phyloP scores from a whole-genome alignment of 2,329 filamentous ascomycete species.

The Sarocladiaceae sp. region DNA sequence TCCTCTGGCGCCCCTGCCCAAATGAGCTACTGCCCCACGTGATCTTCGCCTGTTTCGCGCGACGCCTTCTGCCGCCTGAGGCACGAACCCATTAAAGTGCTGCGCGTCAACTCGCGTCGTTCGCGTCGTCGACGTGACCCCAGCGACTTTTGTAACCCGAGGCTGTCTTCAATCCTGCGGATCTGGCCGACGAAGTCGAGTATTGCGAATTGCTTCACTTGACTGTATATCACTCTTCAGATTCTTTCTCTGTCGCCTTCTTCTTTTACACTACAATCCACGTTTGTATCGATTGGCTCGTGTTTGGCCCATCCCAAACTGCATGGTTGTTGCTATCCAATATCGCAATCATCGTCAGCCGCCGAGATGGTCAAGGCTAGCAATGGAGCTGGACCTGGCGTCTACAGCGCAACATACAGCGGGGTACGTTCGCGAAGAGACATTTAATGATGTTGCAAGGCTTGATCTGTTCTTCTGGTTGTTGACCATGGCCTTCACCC shows the following conservation, averaged over 20 bases:
- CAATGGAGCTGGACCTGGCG: slow-evolving; percentile 34
- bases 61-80: slow-evolving; percentile 21
- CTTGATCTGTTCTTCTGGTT: too few relatives aligned
- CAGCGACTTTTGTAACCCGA: slow-evolving; percentile 6
- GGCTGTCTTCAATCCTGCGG: slow-evolving; percentile 18
- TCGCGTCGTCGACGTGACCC: slow-evolving; percentile 32
- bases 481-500: too few relatives aligned
- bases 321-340: slow-evolving; percentile 21
- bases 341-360: slow-evolving; percentile 17
- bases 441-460: too few relatives aligned
- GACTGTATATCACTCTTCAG: background rate
- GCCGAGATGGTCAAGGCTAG: slow-evolving; percentile 42
- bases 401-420: slow-evolving; percentile 65
- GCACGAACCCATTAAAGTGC: slow-evolving; percentile 30
- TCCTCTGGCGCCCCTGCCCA: background rate
- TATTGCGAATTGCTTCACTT: background rate
- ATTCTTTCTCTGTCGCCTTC: background rate
- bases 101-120: slow-evolving; percentile 33
- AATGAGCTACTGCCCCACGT: slow-evolving; percentile 4
- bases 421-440: slow-evolving; percentile 44
- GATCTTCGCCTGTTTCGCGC: slow-evolving; percentile 3
- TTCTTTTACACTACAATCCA: background rate
- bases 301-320: background rate
- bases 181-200: background rate
- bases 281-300: background rate